Evolutionary conservation across 805 yeast species (phyloP).

Genomic region (Yamadazyma sp.): DNA sequence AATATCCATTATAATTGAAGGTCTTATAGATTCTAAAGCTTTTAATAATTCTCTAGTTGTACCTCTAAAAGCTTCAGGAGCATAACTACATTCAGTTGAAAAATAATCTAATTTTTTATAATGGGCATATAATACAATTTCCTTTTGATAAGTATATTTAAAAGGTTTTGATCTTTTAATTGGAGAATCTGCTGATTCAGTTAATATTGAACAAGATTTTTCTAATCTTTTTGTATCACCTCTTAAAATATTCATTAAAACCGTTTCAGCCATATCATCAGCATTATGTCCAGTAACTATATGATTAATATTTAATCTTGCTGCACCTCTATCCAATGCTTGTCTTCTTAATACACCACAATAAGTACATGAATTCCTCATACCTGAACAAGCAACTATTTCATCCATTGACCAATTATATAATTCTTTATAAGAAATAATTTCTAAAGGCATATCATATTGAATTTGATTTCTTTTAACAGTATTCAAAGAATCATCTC

Average conservation of each 20-base stretch:
- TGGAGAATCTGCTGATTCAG: constrained; percentile 81
- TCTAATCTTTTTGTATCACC: constrained; percentile 96
- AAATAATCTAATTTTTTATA: constrained; percentile 93
- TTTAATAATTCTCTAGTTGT: constrained; percentile 92
- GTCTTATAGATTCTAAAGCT: constrained; percentile 83
- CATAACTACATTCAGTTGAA: constrained; percentile 95
- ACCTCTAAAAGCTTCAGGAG: constrained; percentile 98
- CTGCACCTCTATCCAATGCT: constrained; percentile 95
- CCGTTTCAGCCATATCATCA: constrained; percentile 99
- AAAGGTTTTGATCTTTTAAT: constrained; percentile 93
- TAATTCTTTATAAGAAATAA: constrained; percentile 81
- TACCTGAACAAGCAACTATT: constrained; percentile 91
- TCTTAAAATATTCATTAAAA: constrained; percentile 86
- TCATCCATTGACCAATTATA: constrained; percentile 99
- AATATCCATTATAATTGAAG: constrained; percentile 90
- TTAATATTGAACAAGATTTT: constrained; percentile 80
- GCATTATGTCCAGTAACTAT: constrained; percentile 99
- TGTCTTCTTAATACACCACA: constrained; percentile 97
- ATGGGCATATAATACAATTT: constrained; percentile 95
- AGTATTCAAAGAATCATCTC: constrained; percentile 96
- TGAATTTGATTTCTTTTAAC: constrained; percentile 90
- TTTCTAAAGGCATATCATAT: constrained; percentile 73
- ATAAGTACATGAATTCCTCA: constrained; percentile 91
- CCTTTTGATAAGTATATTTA: constrained; percentile 94
- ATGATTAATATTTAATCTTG: constrained; percentile 77